Base-by-base conservation (phyloP, 306 rosid genomes). In the Amphicarpaea edgeworthii region DNA sequence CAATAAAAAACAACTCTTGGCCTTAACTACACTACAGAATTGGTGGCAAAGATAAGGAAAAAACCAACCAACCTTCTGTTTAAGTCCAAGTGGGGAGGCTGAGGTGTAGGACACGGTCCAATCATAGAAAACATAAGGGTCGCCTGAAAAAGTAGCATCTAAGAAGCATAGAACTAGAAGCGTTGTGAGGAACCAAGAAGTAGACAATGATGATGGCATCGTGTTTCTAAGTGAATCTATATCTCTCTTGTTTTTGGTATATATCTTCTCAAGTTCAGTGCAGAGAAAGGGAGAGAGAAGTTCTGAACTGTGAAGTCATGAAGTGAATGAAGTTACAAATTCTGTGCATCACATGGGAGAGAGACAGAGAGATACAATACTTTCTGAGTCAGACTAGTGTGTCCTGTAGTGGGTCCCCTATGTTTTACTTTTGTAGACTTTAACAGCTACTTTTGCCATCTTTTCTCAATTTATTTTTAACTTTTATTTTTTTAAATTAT, bases 21-120 rank as follows among this genome's bases (percentile, higher is more conserved):
- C 42, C 69, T 28, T 38, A 43, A 34, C 46, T 43, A 68, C 30
- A 72, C 14, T 7, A 16, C 1, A 5, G 30, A 73, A 68, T 21
- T 72, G 68, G 55, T 72, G 68, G 55, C 67, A 70, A 45, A 58
- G 74, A 40, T 61, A 47, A 28, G 34, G 58, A 47, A 76, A 12
- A 61, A 78, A 15, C n/a, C n/a, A 78, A 19, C 47, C 17, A 82
- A 93, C 98, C 96, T 87, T 81, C 51, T 93, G 96, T 70, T 90
- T 87, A 8, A 81, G 66, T 57, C 97, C 98, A 59, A 93, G 93
- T 0, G 97, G 96, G 59, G 91, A 82, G 7, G 89, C 84, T 5
- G 86, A 68, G 75, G 81, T 65, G 86, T 91, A 93, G 2, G 98
- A 88, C 66, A 88, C 90, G 55, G 92, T 77, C 98, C 98, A 93